Evolutionary conservation across 2,329 filamentous ascomycete genomes (phyloP), one percentile per base, ranked within the genome.

Genomic region (Dryadomyces quercivorus): DNA sequence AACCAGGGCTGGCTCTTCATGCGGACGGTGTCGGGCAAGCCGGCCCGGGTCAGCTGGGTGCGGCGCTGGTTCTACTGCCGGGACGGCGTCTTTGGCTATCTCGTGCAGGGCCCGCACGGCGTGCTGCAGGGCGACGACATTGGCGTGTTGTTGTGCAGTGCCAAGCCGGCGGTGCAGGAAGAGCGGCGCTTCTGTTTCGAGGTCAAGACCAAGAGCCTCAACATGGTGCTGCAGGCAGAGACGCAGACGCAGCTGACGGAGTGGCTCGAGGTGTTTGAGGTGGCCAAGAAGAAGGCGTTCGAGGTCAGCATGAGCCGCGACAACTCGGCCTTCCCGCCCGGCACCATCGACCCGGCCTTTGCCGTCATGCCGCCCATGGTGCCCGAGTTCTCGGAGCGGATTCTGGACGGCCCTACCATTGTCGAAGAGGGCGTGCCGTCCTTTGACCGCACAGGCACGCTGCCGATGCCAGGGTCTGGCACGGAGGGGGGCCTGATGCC

Each of bases 121-220:
- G 93, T 98, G 21, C 82, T 97, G 61, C 92, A 97, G 67, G 95
- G 90, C 49, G 93, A 98, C 63, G 90, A 95, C 70, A 95, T 95
- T 57, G 93, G 93, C 44, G 91, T 98, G 3, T 72, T 98, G 52
- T 81, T 98, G 43, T 98, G 93, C 71, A 95, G 88, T 63, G 86
- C 93, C 50, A 88, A 92, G 63, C 90, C 91, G 18, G 90, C 91
- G 0, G 86, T 94, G 52, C 84, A 88, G 61, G 93, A 98, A 69
- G 93, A 98, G 64, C 82, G 93, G 43, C 81, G 93, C 16, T 98
- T 97, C 69, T 97, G 93, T 66, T 96, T 98, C 63, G 93, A 98
- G 69, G 86, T 98, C 63, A 98, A 97, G 74, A 98, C 93, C 2
- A 98, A 96, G 69, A 95, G 88, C 63, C 87, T 87, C 59, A 93